These are phyloP conservation scores for Trichoderma asperellum DNA, from an alignment of 2,329 filamentous ascomycete genomes.

Conservation along the genomic window DNA sequence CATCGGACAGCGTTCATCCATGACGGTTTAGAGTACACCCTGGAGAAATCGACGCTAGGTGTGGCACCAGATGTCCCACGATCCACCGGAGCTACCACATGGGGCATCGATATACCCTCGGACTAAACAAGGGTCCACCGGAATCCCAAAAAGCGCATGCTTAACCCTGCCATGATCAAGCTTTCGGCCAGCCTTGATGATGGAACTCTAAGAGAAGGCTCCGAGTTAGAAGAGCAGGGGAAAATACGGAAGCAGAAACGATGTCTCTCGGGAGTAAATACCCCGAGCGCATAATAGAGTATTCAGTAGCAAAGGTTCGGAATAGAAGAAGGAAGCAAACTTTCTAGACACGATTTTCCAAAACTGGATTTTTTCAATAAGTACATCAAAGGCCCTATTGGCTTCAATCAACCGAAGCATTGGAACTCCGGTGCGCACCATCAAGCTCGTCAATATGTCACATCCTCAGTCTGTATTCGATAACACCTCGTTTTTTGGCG, in stretches of 20 bases:
- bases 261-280: not conserved
- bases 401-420: not conserved
- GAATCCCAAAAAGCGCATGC: not conserved
- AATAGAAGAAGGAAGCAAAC: not conserved
- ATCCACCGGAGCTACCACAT: not conserved
- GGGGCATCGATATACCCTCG: not conserved
- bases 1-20: not conserved
- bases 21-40: too few species aligned
- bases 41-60: not conserved
- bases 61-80: not conserved
- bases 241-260: not conserved
- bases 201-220: not conserved
- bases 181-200: not conserved
- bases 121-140: not conserved
- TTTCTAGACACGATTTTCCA: not conserved
- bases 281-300: not conserved
- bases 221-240: not conserved
- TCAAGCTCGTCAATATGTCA: not conserved
- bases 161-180: not conserved
- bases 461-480: not conserved
- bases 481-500: not conserved
- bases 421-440: not conserved
- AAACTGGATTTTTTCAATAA: not conserved
- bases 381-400: not conserved
- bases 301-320: not conserved